These are phyloP conservation scores for Chenopodium suecicum DNA, from an alignment of 148 eudicot species.

Conservation along the genomic window DNA sequence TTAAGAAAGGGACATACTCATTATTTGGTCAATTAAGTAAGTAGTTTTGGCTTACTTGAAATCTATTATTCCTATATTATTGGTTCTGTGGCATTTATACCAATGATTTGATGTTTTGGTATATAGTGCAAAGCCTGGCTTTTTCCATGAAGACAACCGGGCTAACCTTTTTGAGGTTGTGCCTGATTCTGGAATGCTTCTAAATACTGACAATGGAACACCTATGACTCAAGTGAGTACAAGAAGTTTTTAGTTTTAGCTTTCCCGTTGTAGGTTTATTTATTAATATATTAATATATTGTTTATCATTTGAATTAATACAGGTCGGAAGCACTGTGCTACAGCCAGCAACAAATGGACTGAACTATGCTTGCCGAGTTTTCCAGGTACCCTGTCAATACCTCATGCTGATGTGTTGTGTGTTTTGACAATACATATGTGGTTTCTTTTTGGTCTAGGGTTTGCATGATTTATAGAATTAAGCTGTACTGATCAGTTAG, in stretches of 20 bases:
- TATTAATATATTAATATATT: background rate
- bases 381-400: constrained; percentile 63
- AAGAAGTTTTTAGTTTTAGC: background rate
- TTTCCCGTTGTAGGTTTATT: constrained; percentile 9
- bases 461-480: background rate
- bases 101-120: constrained; percentile 2
- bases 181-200: constrained; percentile 84
- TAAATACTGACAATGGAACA: constrained; percentile 95
- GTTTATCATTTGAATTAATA: constrained; percentile 16
- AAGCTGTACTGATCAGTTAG: constrained; percentile 3
- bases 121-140: constrained; percentile 87
- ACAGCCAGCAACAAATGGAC: constrained; percentile 44
- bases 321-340: constrained; percentile 61
- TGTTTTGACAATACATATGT: background rate
- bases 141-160: constrained; percentile 91
- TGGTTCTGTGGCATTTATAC: background rate
- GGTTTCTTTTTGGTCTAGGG: background rate
- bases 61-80: constrained; percentile 4
- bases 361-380: constrained; percentile 55
- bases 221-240: constrained; percentile 86
- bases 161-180: constrained; percentile 90
- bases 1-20: background rate
- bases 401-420: background rate
- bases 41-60: background rate
- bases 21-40: background rate